phyloP scores from a whole-genome alignment of 345 rosid species.

The thale cress (Arabidopsis thaliana) region TAIR10.1 NC_003071.7:15786501-15787000 shows the following conservation, averaged over 20 bases:
- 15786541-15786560: neutral
- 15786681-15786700: neutral
- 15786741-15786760: too few relatives aligned
- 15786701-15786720: neutral
- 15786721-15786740: neutral
- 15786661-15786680: neutral
- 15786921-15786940: neutral
- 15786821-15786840: neutral
- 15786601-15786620: neutral
- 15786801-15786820: too few relatives aligned
- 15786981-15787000: neutral
- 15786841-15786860: neutral
- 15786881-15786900: neutral
- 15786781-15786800: too few relatives aligned
- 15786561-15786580: neutral
- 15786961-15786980: neutral
- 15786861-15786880: neutral
- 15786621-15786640: too few relatives aligned
- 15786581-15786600: neutral
- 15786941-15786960: neutral
- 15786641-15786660: too few relatives aligned
- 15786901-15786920: neutral
- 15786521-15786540: neutral
- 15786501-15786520: neutral
- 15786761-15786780: neutral